These are phyloP conservation scores for Lactifluus echinatus DNA, from an alignment of 768 basidiomycete species.

Conservation along the genomic window DNA sequence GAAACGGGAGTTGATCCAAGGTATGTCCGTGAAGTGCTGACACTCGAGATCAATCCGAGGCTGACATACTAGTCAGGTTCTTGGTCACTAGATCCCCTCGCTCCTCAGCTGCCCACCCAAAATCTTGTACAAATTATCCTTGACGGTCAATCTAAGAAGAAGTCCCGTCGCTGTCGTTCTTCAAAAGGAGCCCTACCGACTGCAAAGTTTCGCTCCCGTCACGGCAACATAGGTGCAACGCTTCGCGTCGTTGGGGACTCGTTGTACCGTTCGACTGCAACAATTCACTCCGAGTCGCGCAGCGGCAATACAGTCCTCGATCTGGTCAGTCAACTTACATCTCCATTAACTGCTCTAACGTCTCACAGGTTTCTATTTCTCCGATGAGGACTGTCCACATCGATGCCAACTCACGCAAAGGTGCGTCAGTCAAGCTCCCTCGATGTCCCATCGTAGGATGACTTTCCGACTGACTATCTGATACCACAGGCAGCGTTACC, in stretches of 20 bases:
- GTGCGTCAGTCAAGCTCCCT: background rate
- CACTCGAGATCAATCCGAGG: too few species aligned
- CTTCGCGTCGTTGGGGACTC: conserved; percentile 12
- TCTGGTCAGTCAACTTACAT: conserved; percentile 3
- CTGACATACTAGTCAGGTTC: conserved; percentile 7
- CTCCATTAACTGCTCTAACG: background rate
- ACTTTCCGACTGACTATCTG: background rate
- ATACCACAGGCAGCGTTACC: conserved; percentile 4
- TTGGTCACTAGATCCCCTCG: conserved; percentile 16
- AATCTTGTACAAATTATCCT: conserved; percentile 7
- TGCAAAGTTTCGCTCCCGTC: conserved; percentile 8
- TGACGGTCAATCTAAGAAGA: background rate
- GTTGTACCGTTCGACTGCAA: background rate
- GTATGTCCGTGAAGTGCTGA: background rate
- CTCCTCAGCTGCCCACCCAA: background rate
- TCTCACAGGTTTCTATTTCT: conserved; percentile 8
- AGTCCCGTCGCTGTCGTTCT: background rate
- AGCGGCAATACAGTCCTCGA: conserved; percentile 6
- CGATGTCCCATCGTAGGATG: background rate
- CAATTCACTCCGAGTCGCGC: conserved; percentile 10
- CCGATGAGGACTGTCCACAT: conserved; percentile 7
- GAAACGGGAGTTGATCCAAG: conserved; percentile 1
- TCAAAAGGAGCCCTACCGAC: conserved; percentile 1
- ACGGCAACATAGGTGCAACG: conserved; percentile 4
- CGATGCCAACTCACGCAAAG: background rate